phyloP scores from a whole-genome alignment of 345 rosid species.

The Bruguiera gymnorhiza region DNA sequence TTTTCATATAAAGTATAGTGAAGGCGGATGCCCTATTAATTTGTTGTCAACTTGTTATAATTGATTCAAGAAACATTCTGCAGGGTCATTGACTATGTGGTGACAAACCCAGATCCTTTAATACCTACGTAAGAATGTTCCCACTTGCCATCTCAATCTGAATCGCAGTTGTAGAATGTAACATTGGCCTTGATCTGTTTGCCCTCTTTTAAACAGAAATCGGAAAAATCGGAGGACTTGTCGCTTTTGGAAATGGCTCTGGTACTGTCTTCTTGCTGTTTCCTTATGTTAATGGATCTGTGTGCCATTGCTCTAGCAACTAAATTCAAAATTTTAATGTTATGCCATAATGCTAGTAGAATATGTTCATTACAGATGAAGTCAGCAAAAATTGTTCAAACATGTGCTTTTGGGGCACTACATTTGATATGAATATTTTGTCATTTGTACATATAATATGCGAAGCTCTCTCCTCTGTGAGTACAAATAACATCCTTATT shows the following conservation, averaged over 20 bases:
- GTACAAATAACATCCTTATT: neutral
- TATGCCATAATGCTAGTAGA: too few relatives aligned
- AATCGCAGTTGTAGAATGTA: neutral
- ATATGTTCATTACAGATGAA: too few relatives aligned
- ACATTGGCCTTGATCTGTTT: neutral
- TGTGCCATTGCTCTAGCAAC: neutral
- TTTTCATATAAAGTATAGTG: neutral
- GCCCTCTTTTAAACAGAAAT: conserved; percentile 33
- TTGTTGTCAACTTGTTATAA: neutral
- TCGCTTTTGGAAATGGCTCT: conserved; percentile 80
- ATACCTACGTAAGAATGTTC: conserved; percentile 44
- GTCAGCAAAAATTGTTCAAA: too few relatives aligned
- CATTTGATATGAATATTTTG: neutral
- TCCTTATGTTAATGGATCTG: neutral
- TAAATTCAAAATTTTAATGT: too few relatives aligned
- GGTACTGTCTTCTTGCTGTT: conserved; percentile 40
- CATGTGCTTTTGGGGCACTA: too few relatives aligned
- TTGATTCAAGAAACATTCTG: conserved; percentile 12
- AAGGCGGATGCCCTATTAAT: neutral
- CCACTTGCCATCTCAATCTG: neutral
- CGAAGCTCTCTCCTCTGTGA: neutral
- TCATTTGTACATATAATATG: neutral
- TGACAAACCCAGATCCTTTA: conserved; percentile 66
- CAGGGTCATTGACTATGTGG: conserved; percentile 57
- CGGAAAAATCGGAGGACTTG: conserved; percentile 51